phyloP scores from a whole-genome alignment of 495 filamentous ascomycete species.

The Trichoderma gamsii region DNA sequence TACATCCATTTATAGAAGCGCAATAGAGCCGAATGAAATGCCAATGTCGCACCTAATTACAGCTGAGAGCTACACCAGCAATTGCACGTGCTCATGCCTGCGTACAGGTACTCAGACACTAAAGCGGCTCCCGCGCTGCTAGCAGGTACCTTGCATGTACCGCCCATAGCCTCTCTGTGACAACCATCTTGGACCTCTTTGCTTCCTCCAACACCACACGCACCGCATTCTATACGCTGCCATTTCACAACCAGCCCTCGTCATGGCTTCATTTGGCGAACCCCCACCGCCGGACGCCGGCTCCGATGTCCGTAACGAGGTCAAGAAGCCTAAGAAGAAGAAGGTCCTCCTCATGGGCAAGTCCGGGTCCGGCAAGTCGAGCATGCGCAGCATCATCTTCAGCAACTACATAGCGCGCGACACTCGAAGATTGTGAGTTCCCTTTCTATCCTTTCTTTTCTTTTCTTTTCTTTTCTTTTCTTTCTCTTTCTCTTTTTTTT shows the following conservation, averaged over 20 bases:
- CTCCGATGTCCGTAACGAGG: conserved; percentile 32
- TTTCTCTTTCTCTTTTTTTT: background rate
- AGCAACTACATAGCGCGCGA: conserved; percentile 97
- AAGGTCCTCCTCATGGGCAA: conserved; percentile 72
- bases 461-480: background rate
- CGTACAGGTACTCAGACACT: background rate
- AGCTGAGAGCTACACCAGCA: background rate
- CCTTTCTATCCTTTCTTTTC: background rate
- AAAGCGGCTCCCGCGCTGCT: background rate
- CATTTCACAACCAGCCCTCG: background rate
- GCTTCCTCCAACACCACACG: background rate
- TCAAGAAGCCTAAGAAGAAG: conserved; percentile 56
- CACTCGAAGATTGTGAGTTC: conserved; percentile 67
- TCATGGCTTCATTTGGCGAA: conserved; percentile 12
- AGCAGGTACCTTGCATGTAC: conserved; percentile 8
- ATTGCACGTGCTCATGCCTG: background rate
- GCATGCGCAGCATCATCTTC: conserved; percentile 97
- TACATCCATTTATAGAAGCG: background rate
- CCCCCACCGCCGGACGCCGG: background rate
- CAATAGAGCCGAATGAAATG: background rate
- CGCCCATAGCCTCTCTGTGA: background rate
- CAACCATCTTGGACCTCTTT: background rate
- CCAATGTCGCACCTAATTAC: background rate
- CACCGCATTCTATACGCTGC: background rate
- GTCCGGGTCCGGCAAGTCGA: conserved; percentile 97